Percentiles rank a stretch among this genome's conserved stretches.
Conservation (phyloP, 208 protist genomes). For the Leishmania turanica region DNA sequence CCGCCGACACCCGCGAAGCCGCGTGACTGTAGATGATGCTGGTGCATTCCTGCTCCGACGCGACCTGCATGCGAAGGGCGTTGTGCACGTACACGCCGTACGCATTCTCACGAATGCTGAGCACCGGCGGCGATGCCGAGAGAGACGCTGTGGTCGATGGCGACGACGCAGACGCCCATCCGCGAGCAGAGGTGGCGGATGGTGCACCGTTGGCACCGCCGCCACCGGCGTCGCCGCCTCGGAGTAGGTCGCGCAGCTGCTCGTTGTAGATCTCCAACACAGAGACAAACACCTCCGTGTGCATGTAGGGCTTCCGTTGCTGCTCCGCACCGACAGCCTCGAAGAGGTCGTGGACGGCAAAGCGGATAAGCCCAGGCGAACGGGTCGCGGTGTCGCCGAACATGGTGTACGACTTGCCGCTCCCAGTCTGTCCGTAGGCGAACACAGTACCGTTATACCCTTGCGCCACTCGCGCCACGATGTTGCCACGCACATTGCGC, state of each 20-base stretch:
- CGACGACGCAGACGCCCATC: not conserved
- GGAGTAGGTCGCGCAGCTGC: conserved; percentile 78
- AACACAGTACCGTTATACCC: conserved; percentile 90
- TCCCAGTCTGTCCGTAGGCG: conserved; percentile 89
- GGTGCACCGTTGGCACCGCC: conserved; percentile 1
- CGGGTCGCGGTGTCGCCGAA: conserved; percentile 41
- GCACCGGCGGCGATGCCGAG: conserved; percentile 30
- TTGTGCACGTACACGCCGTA: conserved; percentile 88
- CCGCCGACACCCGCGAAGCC: conserved; percentile 55
- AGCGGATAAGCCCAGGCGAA: conserved; percentile 38
- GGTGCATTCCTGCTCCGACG: conserved; percentile 58
- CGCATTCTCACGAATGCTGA: conserved; percentile 78
- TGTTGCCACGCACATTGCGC: conserved; percentile 40
- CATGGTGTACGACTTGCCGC: conserved; percentile 89
- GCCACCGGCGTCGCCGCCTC: conserved; percentile 12
- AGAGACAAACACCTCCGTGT: conserved; percentile 54
- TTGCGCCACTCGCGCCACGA: conserved; percentile 62
- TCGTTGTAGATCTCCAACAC: conserved; percentile 90
- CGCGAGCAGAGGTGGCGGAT: not conserved
- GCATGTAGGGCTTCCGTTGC: conserved; percentile 36
- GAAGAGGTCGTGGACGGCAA: conserved; percentile 71
- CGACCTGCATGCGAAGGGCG: conserved; percentile 56
- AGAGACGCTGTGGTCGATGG: not conserved
- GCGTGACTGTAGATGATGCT: conserved; percentile 57
- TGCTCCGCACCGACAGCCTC: conserved; percentile 45